A percentile compares a stretch with the other conserved stretches of the same genome.
Evolutionary conservation across 192 early-diverging fungal genomes (phyloP).

Genomic region (Gryganskiella cystojenkinii): DNA sequence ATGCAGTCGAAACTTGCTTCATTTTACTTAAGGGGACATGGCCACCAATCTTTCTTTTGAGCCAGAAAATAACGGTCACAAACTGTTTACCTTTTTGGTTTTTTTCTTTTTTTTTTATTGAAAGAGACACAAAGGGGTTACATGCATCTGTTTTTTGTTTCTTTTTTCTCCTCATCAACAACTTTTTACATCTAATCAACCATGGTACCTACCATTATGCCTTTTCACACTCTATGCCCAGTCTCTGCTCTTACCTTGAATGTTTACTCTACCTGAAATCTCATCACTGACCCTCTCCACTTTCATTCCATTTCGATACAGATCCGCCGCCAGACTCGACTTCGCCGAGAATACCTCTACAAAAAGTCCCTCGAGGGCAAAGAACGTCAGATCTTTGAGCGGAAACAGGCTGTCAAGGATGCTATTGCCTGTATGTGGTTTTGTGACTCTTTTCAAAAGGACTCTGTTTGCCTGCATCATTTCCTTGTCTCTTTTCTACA

Average conservation of each 20-base stretch:
- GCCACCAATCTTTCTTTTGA: not conserved
- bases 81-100: constrained; percentile 23
- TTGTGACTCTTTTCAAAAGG: not conserved
- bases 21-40: not conserved
- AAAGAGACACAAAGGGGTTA: not conserved
- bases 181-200: not conserved
- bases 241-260: too few relatives aligned
- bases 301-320: constrained; percentile 23
- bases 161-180: not conserved
- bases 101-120: constrained; percentile 20
- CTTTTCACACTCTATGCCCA: too few relatives aligned
- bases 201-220: not conserved
- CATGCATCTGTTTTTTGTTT: not conserved
- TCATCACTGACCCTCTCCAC: not conserved
- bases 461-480: not conserved
- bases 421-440: constrained; percentile 77
- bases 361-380: constrained; percentile 95
- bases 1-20: not conserved
- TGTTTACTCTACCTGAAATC: not conserved
- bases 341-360: constrained; percentile 96
- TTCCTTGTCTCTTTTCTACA: not conserved
- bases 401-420: constrained; percentile 93
- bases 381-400: constrained; percentile 91
- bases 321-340: constrained; percentile 88
- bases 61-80: constrained; percentile 11